These are phyloP conservation scores for Vigna trinervia DNA, from an alignment of 306 rosid species.

Conservation along the genomic window DNA sequence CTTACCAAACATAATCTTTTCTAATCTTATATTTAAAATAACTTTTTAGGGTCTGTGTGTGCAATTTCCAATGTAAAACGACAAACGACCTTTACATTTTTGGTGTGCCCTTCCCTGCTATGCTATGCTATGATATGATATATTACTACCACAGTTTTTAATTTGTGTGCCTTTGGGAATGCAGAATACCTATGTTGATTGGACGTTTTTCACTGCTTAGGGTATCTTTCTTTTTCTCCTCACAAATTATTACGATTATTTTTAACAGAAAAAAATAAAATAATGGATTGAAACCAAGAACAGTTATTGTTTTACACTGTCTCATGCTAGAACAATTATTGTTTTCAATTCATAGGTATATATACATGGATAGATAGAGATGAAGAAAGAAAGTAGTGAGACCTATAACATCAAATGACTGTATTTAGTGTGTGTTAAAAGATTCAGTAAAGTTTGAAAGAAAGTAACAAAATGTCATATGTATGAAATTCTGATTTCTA, in stretches of 20 bases:
- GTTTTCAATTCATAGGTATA: background rate
- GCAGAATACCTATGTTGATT: background rate
- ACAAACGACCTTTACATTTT: conserved; percentile 1
- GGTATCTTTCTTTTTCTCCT: background rate
- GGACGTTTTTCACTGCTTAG: background rate
- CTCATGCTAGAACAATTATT: background rate
- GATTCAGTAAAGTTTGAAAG: too few relatives aligned
- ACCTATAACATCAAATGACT: background rate
- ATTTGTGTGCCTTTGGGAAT: conserved; percentile 22
- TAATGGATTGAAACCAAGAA: background rate
- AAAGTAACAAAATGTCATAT: too few relatives aligned
- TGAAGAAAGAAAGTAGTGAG: background rate
- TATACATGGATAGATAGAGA: too few relatives aligned
- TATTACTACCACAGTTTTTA: background rate
- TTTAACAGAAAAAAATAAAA: background rate
- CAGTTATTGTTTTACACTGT: background rate
- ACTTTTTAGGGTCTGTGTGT: background rate
- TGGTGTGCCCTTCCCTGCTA: background rate
- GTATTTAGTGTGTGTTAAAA: background rate
- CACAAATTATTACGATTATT: background rate
- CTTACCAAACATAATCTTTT: background rate
- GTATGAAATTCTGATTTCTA: background rate
- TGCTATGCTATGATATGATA: background rate
- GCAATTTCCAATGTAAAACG: background rate
- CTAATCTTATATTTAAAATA: background rate